Base-by-base conservation (phyloP, 352 stramenopile species). In the Phytophthora quininea region DNA sequence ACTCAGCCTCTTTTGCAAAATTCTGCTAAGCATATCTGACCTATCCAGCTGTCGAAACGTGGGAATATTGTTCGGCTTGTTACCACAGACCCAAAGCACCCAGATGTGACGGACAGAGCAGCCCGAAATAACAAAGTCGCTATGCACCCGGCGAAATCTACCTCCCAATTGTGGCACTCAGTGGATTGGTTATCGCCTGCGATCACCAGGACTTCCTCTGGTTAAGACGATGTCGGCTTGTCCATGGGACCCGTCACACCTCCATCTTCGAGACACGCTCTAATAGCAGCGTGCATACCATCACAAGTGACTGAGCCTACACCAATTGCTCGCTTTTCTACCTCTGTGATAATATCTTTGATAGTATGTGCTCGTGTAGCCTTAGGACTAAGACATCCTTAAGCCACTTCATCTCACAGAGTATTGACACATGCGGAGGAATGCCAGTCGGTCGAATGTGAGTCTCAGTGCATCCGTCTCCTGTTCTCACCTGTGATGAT, bases 291-390 rank as follows among this genome's bases (percentile, higher is more conserved):
- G 40, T 68, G 27, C 1, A 68, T 24, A 5, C 37, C 52, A 9
- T 68, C 52, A 14, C 33, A 58, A 1, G 61, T 62, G 5, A 58
- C 35, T 29, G 53, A 47, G 0, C 61, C 61, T 4, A 46, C 52
- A n/a, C 61, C 61, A 29, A 68, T 68, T 54, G 45, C 61, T 12
- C 61, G 32, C 24, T 42, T 27, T 29, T 67, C 51, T 14, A 67
- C 29, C 33, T 67, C 59, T 2, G 12, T 6, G 2, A 60, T 46
- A 45, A 67, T 60, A 51, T 60, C 51, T 2, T 54, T 47, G 1
- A 60, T 51, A 7, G 19, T 24, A 54, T 49, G 49, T 3, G 42
- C n/a, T 47, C 49, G 15, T 1, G 40, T 38, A 2, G 27, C 24
- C n/a, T 65, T 49, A 30, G 58, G 0, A 58, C 31, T 15, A 58